These are phyloP conservation scores for Neofusicoccum umdonicola DNA, from an alignment of 2,329 filamentous ascomycete species.

Conservation along the genomic window DNA sequence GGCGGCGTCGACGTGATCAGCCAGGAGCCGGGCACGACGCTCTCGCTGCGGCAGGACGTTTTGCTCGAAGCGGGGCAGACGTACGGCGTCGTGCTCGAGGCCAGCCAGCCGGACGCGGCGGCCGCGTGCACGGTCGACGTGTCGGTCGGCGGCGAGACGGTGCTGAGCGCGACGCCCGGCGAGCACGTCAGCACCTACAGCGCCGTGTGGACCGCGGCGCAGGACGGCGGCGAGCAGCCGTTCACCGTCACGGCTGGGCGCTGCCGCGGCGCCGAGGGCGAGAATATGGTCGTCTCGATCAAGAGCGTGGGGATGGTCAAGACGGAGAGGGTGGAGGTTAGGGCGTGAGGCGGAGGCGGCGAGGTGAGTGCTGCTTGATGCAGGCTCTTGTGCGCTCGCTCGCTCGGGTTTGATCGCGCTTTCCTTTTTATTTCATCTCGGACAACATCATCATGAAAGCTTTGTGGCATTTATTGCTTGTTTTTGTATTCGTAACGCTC, in stretches of 20 bases:
- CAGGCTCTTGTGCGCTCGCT: neutral
- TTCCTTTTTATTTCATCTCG: slow-evolving; percentile 1
- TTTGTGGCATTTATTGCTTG: neutral
- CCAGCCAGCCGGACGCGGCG: slow-evolving; percentile 26
- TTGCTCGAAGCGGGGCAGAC: slow-evolving; percentile 28
- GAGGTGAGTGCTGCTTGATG: neutral
- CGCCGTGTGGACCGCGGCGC: slow-evolving; percentile 9
- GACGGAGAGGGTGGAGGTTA: neutral
- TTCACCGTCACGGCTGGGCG: neutral
- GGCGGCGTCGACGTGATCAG: slow-evolving; percentile 24
- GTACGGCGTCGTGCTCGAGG: slow-evolving; percentile 28
- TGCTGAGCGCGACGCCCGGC: neutral
- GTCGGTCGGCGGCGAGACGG: neutral
- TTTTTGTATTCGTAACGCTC: neutral
- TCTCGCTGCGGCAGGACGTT: slow-evolving; percentile 27
- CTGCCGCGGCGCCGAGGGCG: neutral
- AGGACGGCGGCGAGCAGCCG: neutral
- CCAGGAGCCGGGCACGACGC: slow-evolving; percentile 22
- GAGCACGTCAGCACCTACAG: neutral
- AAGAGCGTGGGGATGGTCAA: neutral
- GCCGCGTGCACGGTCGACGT: neutral
- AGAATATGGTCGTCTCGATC: neutral
- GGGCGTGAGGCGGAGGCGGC: neutral
- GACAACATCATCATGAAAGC: neutral
- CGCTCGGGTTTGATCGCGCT: neutral